Conservation (phyloP, 345 rosid species). For the Citrus inodora region DNA sequence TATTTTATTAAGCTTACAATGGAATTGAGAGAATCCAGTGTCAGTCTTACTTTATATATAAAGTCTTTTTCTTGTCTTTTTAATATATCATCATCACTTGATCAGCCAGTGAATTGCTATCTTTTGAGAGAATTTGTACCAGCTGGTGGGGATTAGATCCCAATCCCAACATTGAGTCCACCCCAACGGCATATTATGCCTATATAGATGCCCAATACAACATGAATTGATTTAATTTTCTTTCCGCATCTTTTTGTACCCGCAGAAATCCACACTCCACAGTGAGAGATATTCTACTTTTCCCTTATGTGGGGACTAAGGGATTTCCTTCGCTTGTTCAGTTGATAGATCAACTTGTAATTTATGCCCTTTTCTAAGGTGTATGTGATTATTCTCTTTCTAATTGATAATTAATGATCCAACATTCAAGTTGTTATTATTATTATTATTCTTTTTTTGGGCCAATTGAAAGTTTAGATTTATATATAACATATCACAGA, state of each 20-base stretch:
- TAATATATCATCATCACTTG: constrained; percentile 16
- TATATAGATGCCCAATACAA: constrained; percentile 16
- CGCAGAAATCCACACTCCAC: constrained; percentile 6
- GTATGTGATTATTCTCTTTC: constrained; percentile 17
- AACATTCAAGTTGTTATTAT: too few species aligned
- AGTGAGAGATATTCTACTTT: constrained; percentile 23
- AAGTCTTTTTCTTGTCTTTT: constrained; percentile 29
- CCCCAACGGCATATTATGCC: constrained; percentile 4
- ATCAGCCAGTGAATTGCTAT: constrained; percentile 17
- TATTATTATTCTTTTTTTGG: too few species aligned
- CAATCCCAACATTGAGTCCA: constrained; percentile 28
- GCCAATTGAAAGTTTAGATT: too few species aligned
- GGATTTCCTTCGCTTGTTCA: constrained; percentile 18
- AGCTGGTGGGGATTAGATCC: constrained; percentile 46
- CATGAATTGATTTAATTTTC: not conserved
- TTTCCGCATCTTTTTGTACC: constrained; percentile 8
- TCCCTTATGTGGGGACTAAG: constrained; percentile 1
- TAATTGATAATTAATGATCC: too few species aligned
- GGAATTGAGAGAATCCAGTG: constrained; percentile 21
- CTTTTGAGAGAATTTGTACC: constrained; percentile 20
- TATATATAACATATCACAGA: too few species aligned
- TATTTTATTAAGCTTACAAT: not conserved
- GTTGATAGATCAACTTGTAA: constrained; percentile 28
- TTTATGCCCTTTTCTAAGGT: constrained; percentile 15
- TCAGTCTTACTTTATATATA: not conserved